Percentiles rank a stretch among this genome's conserved stretches.
phyloP scores from a whole-genome alignment of 2,329 filamentous ascomycete genomes.

The Phoma sp. region DNA sequence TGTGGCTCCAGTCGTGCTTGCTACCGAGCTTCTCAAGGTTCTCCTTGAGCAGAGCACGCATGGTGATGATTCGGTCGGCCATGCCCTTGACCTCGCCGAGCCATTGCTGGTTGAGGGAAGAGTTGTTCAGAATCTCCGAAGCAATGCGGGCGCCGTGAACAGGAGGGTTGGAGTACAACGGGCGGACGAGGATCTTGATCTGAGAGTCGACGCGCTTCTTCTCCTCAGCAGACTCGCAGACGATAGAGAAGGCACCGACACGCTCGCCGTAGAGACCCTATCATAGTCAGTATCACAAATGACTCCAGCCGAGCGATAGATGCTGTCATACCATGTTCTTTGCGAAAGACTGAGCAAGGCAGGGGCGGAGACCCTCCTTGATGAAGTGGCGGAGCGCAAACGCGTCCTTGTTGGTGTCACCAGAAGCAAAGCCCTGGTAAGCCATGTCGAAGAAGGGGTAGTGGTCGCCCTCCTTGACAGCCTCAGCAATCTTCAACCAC shows the following conservation, averaged over 20 bases:
- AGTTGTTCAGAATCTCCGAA: constrained; percentile 86
- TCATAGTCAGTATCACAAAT: background rate
- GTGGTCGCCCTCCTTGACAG: constrained; percentile 85
- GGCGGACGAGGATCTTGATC: constrained; percentile 96
- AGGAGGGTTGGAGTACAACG: constrained; percentile 97
- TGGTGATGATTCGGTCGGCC: constrained; percentile 98
- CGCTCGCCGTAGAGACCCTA: constrained; percentile 97
- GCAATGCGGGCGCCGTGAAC: constrained; percentile 96
- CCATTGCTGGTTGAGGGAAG: constrained; percentile 89
- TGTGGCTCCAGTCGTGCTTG: constrained; percentile 98
- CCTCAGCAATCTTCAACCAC: constrained; percentile 88
- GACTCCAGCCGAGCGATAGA: background rate
- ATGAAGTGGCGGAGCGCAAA: constrained; percentile 94
- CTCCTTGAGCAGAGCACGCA: constrained; percentile 91
- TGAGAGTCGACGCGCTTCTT: constrained; percentile 96
- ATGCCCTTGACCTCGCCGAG: constrained; percentile 96
- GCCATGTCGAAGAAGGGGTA: constrained; percentile 89
- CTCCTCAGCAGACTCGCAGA: constrained; percentile 84
- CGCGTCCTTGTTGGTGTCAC: constrained; percentile 89
- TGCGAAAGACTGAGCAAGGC: constrained; percentile 91
- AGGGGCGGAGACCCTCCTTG: constrained; percentile 86
- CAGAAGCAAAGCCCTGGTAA: constrained; percentile 97
- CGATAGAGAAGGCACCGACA: constrained; percentile 93
- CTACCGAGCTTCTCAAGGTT: constrained; percentile 94
- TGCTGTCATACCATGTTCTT: constrained; percentile 86